Conservation (phyloP, 768 basidiomycete genomes). For the Mycena sanguinolenta region DNA sequence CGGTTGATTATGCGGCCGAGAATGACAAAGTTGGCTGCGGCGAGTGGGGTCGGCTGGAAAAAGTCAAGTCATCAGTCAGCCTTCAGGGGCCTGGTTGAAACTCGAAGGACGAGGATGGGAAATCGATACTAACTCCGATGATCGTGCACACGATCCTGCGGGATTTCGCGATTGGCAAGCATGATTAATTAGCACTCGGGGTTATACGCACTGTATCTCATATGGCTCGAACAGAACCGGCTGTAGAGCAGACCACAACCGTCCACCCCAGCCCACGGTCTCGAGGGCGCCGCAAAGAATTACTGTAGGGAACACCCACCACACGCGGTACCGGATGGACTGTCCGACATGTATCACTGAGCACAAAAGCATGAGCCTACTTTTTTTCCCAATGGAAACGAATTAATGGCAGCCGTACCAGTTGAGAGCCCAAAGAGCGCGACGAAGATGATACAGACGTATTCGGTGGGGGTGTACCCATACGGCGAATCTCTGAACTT, state of each 20-base stretch:
- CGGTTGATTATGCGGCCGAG: constrained; percentile 59
- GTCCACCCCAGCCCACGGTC: constrained; percentile 57
- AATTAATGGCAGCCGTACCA: neutral
- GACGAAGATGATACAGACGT: constrained; percentile 12
- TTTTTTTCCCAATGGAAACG: neutral
- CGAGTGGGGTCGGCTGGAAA: constrained; percentile 33
- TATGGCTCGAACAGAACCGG: constrained; percentile 45
- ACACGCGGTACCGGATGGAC: constrained; percentile 47
- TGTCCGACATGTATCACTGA: constrained; percentile 53
- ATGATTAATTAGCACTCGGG: no score
- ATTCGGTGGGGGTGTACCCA: constrained; percentile 13
- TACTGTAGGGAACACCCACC: constrained; percentile 56
- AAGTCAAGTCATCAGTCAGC: neutral
- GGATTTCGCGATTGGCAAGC: no score
- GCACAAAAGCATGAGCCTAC: no score
- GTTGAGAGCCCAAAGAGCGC: constrained; percentile 8
- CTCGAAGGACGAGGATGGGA: no score
- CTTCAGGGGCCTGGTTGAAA: no score
- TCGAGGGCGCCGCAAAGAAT: constrained; percentile 52
- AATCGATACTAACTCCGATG: neutral
- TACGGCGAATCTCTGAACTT: no score
- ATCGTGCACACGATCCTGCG: constrained; percentile 13
- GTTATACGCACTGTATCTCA: constrained; percentile 55
- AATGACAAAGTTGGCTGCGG: constrained; percentile 61
- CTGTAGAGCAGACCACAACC: constrained; percentile 49